Base-by-base conservation (phyloP, 129 eudicot genomes). In the Scalesia atractyloides region DNA sequence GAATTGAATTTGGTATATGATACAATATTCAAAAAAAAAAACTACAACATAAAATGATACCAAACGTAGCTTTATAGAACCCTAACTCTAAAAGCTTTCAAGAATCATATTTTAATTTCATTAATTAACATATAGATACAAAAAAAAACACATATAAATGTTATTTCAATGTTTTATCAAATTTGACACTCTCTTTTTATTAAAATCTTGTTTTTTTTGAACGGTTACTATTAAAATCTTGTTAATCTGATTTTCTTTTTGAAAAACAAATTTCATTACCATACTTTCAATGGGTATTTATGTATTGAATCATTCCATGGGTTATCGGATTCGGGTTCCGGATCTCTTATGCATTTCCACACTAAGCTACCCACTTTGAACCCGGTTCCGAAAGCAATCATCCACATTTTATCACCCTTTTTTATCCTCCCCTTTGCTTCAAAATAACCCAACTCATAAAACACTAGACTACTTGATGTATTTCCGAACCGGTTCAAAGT, bases 351-450 rank as follows among this genome's bases (percentile, higher is more conserved):
- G 84, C 94, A 87, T 68, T 76, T 84, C 95, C 96, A 89, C 0
- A 92, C 96, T 74, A 89, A 78, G 54, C 96, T 92, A 1, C 96
- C 95, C 4, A 83, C 87, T 70, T 92, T 92, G 59, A 92, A 92
- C 51, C 98, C 98, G 33, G 96, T 92, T n/a, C 98, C 98, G 54
- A 92, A 92, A 1, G 95, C 96, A 37, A 92, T 26, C 96, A 89
- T 89, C 96, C 98, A 92, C 84, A 92, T 80, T 63, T 66, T 86
- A 17, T 92, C 98, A 10, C 93, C 91, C 36, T 63, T 89, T 64
- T 83, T 85, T 7, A 77, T 84, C 64, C 87, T 82, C 12, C 17
- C 18, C 39, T 88, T 88, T 0, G 95, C 98, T 78, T 92, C 98
- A 69, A 92, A 87, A 80, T 89, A 92, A 60, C 88, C 91, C 76